Evolutionary conservation across 108 stramenopile species (phyloP).

Genomic region (Cyclostephanos tholiformis): DNA sequence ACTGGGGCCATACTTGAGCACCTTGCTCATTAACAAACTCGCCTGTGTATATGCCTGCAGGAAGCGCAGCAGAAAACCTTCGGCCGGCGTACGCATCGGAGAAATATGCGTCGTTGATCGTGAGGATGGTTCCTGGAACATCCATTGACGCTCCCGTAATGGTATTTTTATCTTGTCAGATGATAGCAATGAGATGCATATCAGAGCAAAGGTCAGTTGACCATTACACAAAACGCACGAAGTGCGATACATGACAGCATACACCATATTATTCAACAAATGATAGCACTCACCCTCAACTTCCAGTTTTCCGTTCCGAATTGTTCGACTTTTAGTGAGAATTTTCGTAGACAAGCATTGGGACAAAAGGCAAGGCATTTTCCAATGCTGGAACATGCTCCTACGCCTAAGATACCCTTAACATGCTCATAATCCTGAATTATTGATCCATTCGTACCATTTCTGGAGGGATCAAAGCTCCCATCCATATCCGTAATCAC

Average conservation of each 20-base stretch:
- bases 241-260: not conserved
- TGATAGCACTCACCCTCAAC: conserved; percentile 20
- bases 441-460: conserved; percentile 23
- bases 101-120: conserved; percentile 21
- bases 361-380: conserved; percentile 46
- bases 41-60: conserved; percentile 44
- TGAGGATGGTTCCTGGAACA: conserved; percentile 26
- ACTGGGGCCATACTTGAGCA: conserved; percentile 46
- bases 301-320: conserved; percentile 45
- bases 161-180: conserved; percentile 6
- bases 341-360: conserved; percentile 40
- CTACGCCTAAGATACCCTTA: conserved; percentile 22
- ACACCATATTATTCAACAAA: not conserved
- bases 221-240: too few relatives aligned
- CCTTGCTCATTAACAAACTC: conserved; percentile 41
- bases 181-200: not conserved
- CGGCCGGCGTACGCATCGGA: conserved; percentile 13
- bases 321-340: conserved; percentile 43
- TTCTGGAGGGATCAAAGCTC: conserved; percentile 33
- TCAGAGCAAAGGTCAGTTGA: too few relatives aligned
- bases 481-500: conserved; percentile 49
- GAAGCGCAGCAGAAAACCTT: conserved; percentile 48
- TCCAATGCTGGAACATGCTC: conserved; percentile 7
- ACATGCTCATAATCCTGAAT: conserved; percentile 17
- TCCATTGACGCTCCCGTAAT: conserved; percentile 11